A percentile compares a stretch with the other conserved stretches of the same genome.
phyloP scores from a whole-genome alignment of 257 asterid genomes.

The Fraxinus quadrangulata region DNA sequence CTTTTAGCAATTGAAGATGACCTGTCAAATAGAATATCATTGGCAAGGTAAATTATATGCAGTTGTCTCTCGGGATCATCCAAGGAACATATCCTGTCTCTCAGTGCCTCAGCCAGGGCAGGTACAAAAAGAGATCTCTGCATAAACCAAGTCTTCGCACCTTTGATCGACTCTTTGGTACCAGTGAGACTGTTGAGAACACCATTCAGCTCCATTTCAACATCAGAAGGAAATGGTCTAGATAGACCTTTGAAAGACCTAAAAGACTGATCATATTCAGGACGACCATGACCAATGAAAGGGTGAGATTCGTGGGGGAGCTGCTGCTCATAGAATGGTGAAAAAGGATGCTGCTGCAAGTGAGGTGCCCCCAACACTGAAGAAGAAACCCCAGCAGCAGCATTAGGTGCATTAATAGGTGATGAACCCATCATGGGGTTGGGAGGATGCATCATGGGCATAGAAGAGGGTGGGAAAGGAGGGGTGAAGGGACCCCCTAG shows the following conservation, averaged over 20 bases:
- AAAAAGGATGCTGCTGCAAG: conserved; percentile 71
- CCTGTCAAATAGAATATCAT: conserved; percentile 97
- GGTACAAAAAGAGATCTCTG: conserved; percentile 84
- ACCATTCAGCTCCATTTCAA: conserved; percentile 84
- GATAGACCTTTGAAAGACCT: conserved; percentile 70
- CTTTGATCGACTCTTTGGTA: conserved; percentile 95
- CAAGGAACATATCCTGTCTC: conserved; percentile 70
- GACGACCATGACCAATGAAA: conserved; percentile 58
- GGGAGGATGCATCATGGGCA: conserved; percentile 81
- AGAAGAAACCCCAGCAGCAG: conserved; percentile 44
- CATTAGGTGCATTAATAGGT: conserved; percentile 63
- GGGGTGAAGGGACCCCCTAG: conserved; percentile 62
- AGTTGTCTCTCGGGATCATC: conserved; percentile 95
- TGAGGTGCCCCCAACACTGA: conserved; percentile 52
- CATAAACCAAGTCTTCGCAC: conserved; percentile 99
- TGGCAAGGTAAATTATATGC: conserved; percentile 90
- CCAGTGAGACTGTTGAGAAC: conserved; percentile 83
- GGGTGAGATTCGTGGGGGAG: conserved; percentile 68
- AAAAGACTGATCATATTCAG: conserved; percentile 69
- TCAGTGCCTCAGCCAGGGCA: conserved; percentile 85
- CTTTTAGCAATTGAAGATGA: conserved; percentile 27
- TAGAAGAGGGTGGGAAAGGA: conserved; percentile 61
- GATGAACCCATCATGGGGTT: conserved; percentile 75
- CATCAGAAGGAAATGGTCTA: conserved; percentile 89
- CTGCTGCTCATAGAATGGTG: conserved; percentile 72